A percentile compares a stretch with the other conserved stretches of the same genome.
phyloP scores from a whole-genome alignment of 1,284 basidiomycete genomes.

The Exobasidium rhododendri region DNA sequence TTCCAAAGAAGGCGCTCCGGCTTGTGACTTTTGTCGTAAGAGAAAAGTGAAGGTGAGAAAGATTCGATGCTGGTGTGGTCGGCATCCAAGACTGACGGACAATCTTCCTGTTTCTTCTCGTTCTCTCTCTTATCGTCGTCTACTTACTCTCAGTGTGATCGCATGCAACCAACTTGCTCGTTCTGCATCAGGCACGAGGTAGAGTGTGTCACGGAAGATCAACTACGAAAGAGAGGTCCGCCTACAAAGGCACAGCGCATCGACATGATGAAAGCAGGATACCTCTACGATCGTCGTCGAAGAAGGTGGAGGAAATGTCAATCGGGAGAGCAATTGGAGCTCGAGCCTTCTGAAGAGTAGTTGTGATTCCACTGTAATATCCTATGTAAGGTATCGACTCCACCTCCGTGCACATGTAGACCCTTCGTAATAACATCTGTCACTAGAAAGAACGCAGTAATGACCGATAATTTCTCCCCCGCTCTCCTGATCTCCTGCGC shows the following conservation, averaged over 20 bases:
- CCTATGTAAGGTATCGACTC: too few species aligned
- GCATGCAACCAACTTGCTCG: neutral
- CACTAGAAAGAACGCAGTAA: too few species aligned
- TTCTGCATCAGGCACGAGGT: neutral
- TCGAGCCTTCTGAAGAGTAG: too few species aligned
- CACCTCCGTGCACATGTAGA: too few species aligned
- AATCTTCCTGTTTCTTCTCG: too few species aligned
- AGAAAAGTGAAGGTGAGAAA: neutral
- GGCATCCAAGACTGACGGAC: too few species aligned
- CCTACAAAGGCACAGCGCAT: neutral
- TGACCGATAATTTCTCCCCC: too few species aligned
- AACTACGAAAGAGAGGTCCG: slow-evolving; percentile 3
- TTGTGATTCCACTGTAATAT: too few species aligned
- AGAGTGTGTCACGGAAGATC: neutral
- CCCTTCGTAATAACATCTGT: too few species aligned
- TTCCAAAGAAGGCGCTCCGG: neutral
- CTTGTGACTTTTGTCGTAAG: slow-evolving; percentile 8
- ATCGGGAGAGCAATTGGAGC: neutral
- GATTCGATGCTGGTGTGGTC: too few species aligned
- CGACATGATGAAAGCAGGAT: neutral
- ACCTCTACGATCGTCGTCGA: neutral
- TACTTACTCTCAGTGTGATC: neutral
- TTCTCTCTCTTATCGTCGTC: neutral
- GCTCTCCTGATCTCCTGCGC: too few species aligned
- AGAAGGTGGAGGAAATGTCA: slow-evolving; percentile 2